Evolutionary conservation across 129 eudicot genomes (phyloP).

Genomic region (Centella asiatica): DNA sequence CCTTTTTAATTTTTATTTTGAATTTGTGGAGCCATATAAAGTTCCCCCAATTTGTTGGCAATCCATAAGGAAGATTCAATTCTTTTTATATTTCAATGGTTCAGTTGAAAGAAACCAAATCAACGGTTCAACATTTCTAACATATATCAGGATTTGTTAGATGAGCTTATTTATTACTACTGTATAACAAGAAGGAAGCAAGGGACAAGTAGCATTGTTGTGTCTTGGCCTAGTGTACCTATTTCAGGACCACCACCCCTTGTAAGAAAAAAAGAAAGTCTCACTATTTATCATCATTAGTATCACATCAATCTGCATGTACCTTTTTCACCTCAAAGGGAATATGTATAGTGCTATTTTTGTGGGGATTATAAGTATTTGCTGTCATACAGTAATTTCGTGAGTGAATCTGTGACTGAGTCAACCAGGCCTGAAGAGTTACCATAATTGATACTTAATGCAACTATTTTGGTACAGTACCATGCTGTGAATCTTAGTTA

Average conservation of each 20-base stretch:
- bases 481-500: neutral
- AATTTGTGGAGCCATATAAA: too few species aligned
- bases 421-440: neutral
- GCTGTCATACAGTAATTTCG: neutral
- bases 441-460: neutral
- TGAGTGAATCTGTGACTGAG: neutral
- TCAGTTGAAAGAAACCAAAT: too few species aligned
- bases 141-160: too few species aligned
- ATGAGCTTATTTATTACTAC: too few species aligned
- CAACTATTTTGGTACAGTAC: neutral
- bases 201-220: neutral
- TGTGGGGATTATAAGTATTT: constrained; percentile 1
- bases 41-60: neutral
- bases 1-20: neutral
- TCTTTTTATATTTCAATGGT: too few species aligned
- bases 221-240: neutral
- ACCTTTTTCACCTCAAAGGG: constrained; percentile 8
- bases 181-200: neutral
- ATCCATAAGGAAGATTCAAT: too few species aligned
- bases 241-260: neutral
- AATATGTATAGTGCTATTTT: neutral
- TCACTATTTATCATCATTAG: neutral
- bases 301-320: neutral
- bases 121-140: too few species aligned
- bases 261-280: neutral